These are phyloP conservation scores for Cystofilobasidium ferigula DNA, from an alignment of 768 basidiomycete species.

Conservation along the genomic window DNA sequence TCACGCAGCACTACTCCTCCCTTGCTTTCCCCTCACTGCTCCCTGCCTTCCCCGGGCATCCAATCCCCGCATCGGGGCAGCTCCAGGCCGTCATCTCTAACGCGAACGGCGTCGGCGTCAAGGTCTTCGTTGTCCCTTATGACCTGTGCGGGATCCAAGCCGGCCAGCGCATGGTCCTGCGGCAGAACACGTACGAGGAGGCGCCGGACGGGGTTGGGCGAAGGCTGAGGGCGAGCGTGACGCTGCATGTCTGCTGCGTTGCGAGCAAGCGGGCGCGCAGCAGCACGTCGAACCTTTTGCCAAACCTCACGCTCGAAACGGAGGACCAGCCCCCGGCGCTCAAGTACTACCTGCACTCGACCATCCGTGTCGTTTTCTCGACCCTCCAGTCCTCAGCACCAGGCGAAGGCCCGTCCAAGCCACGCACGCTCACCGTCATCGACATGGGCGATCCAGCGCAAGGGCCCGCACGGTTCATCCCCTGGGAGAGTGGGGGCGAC, in stretches of 20 bases:
- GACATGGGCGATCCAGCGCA: background rate
- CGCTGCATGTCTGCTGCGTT: constrained; percentile 35
- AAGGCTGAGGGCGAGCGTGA: constrained; percentile 33
- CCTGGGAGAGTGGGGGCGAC: background rate
- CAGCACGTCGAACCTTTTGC: background rate
- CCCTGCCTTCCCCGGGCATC: constrained; percentile 32
- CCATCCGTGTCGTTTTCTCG: constrained; percentile 35
- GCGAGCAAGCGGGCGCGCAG: constrained; percentile 12
- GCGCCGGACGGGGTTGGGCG: constrained; percentile 17
- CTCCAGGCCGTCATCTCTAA: constrained; percentile 37
- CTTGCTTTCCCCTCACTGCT: constrained; percentile 4
- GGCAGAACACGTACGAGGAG: constrained; percentile 32
- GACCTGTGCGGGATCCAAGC: constrained; percentile 34
- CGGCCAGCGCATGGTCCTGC: constrained; percentile 34
- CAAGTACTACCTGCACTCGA: constrained; percentile 31
- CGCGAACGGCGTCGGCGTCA: constrained; percentile 33
- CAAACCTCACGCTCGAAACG: background rate
- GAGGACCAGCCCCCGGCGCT: background rate
- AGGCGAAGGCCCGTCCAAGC: background rate
- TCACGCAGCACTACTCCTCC: constrained; percentile 30
- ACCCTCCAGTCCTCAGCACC: constrained; percentile 30
- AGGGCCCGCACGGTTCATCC: background rate
- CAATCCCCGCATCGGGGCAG: constrained; percentile 34
- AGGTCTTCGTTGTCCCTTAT: constrained; percentile 37
- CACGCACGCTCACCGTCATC: background rate